Base-by-base conservation (phyloP, 306 rosid genomes). In the Ammopiptanthus mongolicus region DNA sequence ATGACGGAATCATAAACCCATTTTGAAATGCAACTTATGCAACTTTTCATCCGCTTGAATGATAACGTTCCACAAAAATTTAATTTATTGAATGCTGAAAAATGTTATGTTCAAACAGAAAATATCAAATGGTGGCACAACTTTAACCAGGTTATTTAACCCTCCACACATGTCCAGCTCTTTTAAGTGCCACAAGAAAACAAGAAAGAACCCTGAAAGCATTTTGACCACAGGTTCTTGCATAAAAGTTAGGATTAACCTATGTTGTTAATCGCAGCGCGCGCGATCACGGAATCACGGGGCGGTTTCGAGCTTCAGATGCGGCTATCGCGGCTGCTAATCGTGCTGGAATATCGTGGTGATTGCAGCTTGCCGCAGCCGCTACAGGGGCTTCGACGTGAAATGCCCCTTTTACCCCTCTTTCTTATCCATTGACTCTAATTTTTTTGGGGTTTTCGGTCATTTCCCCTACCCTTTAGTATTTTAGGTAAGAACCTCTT, bases 141-240 rank as follows among this genome's bases (percentile, higher is more conserved):
- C 21, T 31, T 46, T 52, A 37, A 52, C 64, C 44, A 15, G 48
- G 65, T 70, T 41, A 50, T 2, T 50, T 56, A 52, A 61, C 42
- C 56, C 42, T 17, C 65, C 53, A 22, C 44, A 65, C 25, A 36
- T 9, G 65, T 75, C 56, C 67, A 72, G 77, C 56, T 64, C 50
- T 53, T 51, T 31, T 18, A 65, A 25, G 37, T 44, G 11, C 34
- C 59, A 57, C 15, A 19, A 31, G 17, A 56, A 61, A 74, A 34
- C 12, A 65, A 41, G 74, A 36, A 14, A 66, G 28, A 56, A 25
- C 59, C 36, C 60, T 55, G 34, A 23, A 14, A 53, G 55, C 66
- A 66, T 39, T 29, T 28, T 42, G 59, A 56, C 70, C 68, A 42
- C 15, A 29, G 11, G 75, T 66, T 44, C 61, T 76, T 2, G 23